Percentiles rank a stretch among this genome's conserved stretches.
Conservation (phyloP, 2,329 filamentous ascomycete genomes). For the Alternaria consortialis region DNA sequence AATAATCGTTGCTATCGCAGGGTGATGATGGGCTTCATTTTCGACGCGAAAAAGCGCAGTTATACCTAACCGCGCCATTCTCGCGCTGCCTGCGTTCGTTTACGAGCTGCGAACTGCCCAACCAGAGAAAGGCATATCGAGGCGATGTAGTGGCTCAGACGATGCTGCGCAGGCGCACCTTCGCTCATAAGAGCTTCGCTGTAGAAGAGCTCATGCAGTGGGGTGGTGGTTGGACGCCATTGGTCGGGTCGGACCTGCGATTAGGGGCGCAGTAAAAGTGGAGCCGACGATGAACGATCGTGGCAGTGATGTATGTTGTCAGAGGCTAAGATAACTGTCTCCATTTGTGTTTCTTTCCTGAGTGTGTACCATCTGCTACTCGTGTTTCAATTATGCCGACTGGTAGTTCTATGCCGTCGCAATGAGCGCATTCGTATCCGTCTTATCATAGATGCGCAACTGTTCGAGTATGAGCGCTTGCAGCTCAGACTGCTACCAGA, state of each 20-base stretch:
- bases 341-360: neutral
- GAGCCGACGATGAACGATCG: neutral
- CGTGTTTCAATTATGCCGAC: neutral
- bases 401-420: neutral
- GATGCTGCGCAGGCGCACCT: neutral
- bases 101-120: slow-evolving; percentile 5
- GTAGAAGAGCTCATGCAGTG: neutral
- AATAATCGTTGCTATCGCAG: neutral
- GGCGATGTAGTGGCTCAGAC: slow-evolving; percentile 9
- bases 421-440: neutral
- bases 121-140: neutral
- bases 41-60: neutral
- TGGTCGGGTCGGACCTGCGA: neutral
- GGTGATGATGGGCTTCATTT: neutral
- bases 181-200: neutral
- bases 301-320: neutral
- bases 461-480: neutral
- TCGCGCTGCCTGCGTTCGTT: neutral
- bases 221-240: neutral
- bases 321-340: neutral
- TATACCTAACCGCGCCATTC: neutral
- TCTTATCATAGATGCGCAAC: neutral
- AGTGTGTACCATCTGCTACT: neutral
- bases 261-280: slow-evolving; percentile 1
- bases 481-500: neutral